phyloP scores from a whole-genome alignment of 345 rosid species.

The Crucihimalaya himalaica region DNA sequence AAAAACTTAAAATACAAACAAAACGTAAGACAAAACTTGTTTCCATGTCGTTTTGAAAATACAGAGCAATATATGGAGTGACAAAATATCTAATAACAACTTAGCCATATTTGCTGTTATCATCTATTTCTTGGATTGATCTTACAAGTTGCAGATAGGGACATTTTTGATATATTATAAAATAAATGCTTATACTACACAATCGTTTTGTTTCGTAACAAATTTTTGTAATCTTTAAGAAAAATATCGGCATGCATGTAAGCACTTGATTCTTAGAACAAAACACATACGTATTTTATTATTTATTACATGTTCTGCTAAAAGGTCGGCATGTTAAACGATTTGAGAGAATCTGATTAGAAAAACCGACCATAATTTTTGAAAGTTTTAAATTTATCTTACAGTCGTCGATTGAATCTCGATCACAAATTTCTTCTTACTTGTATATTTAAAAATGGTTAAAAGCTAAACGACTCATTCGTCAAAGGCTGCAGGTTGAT shows the following conservation, averaged over 20 bases:
- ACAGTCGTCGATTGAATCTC: background rate
- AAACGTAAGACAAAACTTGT: too few relatives aligned
- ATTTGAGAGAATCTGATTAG: background rate
- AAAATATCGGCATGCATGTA: background rate
- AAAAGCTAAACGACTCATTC: constrained; percentile 9
- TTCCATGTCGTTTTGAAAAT: too few relatives aligned
- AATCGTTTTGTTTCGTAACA: constrained; percentile 18
- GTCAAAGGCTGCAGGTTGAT: constrained; percentile 14
- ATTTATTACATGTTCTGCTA: constrained; percentile 1
- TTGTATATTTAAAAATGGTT: background rate
- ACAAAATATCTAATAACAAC: too few relatives aligned
- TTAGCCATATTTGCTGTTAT: background rate
- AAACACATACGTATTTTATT: background rate
- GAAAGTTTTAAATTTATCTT: background rate
- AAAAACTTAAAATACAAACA: too few relatives aligned
- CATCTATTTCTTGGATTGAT: background rate
- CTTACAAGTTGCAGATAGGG: background rate
- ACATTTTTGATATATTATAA: background rate
- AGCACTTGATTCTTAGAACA: background rate
- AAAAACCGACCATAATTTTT: background rate
- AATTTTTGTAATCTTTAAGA: background rate
- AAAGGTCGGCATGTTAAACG: constrained; percentile 4
- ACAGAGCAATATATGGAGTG: too few relatives aligned
- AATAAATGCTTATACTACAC: background rate
- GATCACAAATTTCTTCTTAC: background rate